Percentiles rank a stretch among this genome's conserved stretches.
Conservation (phyloP, 2,329 filamentous ascomycete species). For the Aspergillus udagawae region DNA sequence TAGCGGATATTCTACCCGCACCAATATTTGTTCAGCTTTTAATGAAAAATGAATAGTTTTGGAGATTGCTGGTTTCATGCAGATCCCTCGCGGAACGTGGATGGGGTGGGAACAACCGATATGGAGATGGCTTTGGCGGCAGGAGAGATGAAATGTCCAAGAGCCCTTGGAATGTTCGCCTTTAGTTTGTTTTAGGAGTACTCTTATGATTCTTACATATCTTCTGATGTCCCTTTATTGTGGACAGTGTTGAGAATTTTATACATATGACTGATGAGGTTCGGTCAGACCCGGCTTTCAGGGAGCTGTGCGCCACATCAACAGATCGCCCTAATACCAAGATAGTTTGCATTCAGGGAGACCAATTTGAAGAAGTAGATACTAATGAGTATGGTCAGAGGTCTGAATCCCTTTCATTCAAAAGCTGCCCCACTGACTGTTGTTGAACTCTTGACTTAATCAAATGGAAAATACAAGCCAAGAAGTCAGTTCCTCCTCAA, state of each 20-base stretch:
- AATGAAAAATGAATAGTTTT: background rate
- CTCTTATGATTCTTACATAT: background rate
- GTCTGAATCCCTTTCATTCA: background rate
- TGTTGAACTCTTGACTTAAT: too few species aligned
- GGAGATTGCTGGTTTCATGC: background rate
- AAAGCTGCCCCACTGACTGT: too few species aligned
- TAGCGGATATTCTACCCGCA: background rate
- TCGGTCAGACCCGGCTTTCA: background rate
- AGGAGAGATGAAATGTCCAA: background rate
- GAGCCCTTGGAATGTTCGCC: background rate
- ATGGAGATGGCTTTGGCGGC: background rate
- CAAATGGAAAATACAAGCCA: too few species aligned
- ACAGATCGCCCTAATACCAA: background rate
- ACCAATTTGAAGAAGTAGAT: background rate
- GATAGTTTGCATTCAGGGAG: background rate
- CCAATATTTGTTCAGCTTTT: background rate
- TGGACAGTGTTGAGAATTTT: too few species aligned
- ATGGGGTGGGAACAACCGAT: background rate
- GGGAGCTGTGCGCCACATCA: slow-evolving; percentile 4
- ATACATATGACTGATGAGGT: too few species aligned
- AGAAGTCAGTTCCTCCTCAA: background rate
- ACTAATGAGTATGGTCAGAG: background rate
- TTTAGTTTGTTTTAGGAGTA: background rate
- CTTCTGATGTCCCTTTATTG: too few species aligned
- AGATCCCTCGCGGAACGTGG: background rate